These are phyloP conservation scores for Rhodomyrtus psidioides DNA, from an alignment of 441 rosid species.

Conservation along the genomic window DNA sequence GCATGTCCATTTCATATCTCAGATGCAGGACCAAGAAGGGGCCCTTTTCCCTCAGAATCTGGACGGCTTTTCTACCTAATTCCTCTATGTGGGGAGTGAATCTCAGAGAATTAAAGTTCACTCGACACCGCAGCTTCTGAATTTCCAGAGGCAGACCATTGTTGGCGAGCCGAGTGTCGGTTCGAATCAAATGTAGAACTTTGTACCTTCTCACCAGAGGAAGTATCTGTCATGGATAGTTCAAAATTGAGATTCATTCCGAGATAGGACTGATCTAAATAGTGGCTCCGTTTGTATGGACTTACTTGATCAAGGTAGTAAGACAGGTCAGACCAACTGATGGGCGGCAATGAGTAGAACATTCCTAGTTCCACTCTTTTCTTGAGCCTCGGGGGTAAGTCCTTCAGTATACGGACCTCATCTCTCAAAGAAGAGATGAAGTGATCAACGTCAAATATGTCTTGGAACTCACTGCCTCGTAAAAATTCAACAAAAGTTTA, in stretches of 20 bases:
- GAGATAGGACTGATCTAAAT: neutral
- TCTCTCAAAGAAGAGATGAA: constrained; percentile 65
- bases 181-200: constrained; percentile 53
- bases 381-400: constrained; percentile 58
- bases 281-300: neutral
- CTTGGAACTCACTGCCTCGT: constrained; percentile 49
- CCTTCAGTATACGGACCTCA: constrained; percentile 62
- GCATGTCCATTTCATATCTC: constrained; percentile 75
- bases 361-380: constrained; percentile 46
- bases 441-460: constrained; percentile 66
- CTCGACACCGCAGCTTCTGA: constrained; percentile 66
- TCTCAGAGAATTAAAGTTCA: constrained; percentile 50
- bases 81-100: constrained; percentile 61
- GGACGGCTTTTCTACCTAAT: constrained; percentile 49
- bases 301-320: constrained; percentile 57
- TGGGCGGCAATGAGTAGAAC: constrained; percentile 46
- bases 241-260: constrained; percentile 6
- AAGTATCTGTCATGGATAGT: constrained; percentile 40
- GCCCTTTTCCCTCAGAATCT: constrained; percentile 55
- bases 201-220: constrained; percentile 52
- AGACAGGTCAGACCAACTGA: constrained; percentile 70
- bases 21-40: constrained; percentile 69
- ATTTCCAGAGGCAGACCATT: constrained; percentile 53
- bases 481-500: constrained; percentile 1
- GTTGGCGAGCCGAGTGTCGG: constrained; percentile 65